These are phyloP conservation scores for Lophiotrema nucula DNA, from an alignment of 495 filamentous ascomycete genomes.

Conservation along the genomic window DNA sequence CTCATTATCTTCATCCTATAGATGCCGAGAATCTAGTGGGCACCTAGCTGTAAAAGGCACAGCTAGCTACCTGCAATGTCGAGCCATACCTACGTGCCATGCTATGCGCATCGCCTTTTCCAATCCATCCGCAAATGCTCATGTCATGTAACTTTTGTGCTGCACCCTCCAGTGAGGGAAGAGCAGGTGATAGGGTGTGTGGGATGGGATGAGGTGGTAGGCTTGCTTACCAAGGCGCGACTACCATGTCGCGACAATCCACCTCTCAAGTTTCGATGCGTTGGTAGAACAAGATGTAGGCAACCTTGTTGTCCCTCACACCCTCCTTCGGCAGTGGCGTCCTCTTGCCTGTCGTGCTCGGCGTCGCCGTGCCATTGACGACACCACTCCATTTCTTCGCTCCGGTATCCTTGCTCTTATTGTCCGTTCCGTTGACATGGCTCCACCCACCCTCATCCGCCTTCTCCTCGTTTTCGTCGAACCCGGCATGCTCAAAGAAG, in stretches of 20 bases:
- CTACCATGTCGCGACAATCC: too few relatives aligned
- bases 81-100: neutral
- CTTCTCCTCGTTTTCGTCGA: slow-evolving; percentile 62
- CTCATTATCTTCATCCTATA: neutral
- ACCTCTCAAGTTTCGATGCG: slow-evolving; percentile 50
- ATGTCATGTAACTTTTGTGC: neutral
- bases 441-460: slow-evolving; percentile 71
- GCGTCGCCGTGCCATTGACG: slow-evolving; percentile 62
- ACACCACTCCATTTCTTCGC: slow-evolving; percentile 67
- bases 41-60: too few relatives aligned
- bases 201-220: too few relatives aligned
- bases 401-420: slow-evolving; percentile 45
- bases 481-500: slow-evolving; percentile 68
- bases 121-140: neutral
- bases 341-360: slow-evolving; percentile 56
- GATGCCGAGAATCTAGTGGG: neutral
- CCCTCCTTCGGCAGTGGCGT: slow-evolving; percentile 64
- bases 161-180: too few relatives aligned
- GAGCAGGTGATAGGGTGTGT: too few relatives aligned
- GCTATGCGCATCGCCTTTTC: neutral
- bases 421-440: slow-evolving; percentile 66
- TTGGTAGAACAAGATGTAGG: slow-evolving; percentile 95
- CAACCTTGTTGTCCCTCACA: slow-evolving; percentile 89
- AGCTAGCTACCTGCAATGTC: too few relatives aligned
- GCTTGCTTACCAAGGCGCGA: too few relatives aligned